Evolutionary conservation across 768 basidiomycete genomes (phyloP).

Genomic region (Agaricus blazei): DNA sequence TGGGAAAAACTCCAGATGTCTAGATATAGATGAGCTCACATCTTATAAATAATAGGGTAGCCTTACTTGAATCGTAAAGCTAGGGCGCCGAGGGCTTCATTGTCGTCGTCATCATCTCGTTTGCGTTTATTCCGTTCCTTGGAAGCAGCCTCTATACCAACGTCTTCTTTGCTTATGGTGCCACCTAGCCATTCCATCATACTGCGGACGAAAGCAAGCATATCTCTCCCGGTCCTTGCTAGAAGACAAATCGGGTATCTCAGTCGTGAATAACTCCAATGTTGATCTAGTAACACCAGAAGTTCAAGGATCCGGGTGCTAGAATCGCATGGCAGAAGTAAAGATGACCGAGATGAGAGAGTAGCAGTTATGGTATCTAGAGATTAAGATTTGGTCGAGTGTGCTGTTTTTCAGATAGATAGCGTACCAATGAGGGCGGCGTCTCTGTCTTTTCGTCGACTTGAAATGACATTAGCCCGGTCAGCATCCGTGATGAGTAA

Average conservation of each 20-base stretch:
- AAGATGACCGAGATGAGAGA: constrained; percentile 70
- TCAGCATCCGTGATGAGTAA: constrained; percentile 92
- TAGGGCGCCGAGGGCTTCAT: constrained; percentile 80
- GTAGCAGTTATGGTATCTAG: constrained; percentile 88
- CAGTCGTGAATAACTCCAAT: constrained; percentile 88
- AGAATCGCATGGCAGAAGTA: constrained; percentile 89
- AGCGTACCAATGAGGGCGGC: constrained; percentile 74
- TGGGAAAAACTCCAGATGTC: constrained; percentile 89
- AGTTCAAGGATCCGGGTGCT: constrained; percentile 94
- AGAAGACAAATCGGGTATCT: constrained; percentile 92
- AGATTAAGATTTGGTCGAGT: constrained; percentile 10
- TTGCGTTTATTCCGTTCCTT: constrained; percentile 50
- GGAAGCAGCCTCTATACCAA: constrained; percentile 67
- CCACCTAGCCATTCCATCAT: constrained; percentile 99
- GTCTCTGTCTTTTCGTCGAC: constrained; percentile 87
- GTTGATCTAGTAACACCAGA: constrained; percentile 93
- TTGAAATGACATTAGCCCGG: constrained; percentile 74
- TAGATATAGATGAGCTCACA: constrained; percentile 23
- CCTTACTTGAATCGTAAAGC: constrained; percentile 84
- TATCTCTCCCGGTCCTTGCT: constrained; percentile 85
- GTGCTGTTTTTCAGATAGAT: background rate
- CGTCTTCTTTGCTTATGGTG: constrained; percentile 88
- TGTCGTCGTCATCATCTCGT: constrained; percentile 68
- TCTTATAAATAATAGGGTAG: background rate
- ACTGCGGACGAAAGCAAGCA: constrained; percentile 89